Percentiles rank a stretch among this genome's conserved stretches.
These are phyloP conservation scores for Rubia peregrina DNA, from an alignment of 305 asterid species.

Conservation along the genomic window DNA sequence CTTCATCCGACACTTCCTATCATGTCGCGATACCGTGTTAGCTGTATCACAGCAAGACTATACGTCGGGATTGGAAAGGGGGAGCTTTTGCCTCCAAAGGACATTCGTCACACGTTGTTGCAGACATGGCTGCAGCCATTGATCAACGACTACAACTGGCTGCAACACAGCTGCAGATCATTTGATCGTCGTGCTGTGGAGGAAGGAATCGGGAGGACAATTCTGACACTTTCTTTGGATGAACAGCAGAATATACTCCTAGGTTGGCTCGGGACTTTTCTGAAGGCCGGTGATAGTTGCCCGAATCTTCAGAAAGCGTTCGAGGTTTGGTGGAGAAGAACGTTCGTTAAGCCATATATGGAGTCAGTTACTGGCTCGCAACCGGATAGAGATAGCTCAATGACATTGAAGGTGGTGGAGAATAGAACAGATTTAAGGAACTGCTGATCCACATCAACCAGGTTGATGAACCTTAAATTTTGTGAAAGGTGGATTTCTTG, in stretches of 20 bases:
- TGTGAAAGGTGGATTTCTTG: neutral
- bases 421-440: slow-evolving; percentile 12
- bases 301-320: slow-evolving; percentile 88
- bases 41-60: slow-evolving; percentile 61
- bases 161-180: slow-evolving; percentile 70
- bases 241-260: slow-evolving; percentile 77
- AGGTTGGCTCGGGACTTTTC: slow-evolving; percentile 71
- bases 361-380: slow-evolving; percentile 27
- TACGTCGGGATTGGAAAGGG: slow-evolving; percentile 87
- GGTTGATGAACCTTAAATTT: slow-evolving; percentile 2
- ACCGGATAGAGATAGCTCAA: slow-evolving; percentile 22
- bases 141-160: slow-evolving; percentile 80
- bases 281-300: slow-evolving; percentile 74
- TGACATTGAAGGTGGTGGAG: slow-evolving; percentile 27
- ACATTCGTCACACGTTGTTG: slow-evolving; percentile 57
- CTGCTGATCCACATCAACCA: neutral
- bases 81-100: slow-evolving; percentile 70
- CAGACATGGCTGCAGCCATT: slow-evolving; percentile 76
- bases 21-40: slow-evolving; percentile 52
- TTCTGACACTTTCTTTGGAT: slow-evolving; percentile 80
- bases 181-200: slow-evolving; percentile 80
- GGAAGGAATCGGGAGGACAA: slow-evolving; percentile 91
- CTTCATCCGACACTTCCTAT: slow-evolving; percentile 49
- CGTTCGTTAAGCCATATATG: slow-evolving; percentile 61
- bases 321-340: slow-evolving; percentile 98